Evolutionary conservation across 148 eudicot species (phyloP), one percentile per base, ranked within the genome.

Genomic region (Salicornia ramosissima): DNA sequence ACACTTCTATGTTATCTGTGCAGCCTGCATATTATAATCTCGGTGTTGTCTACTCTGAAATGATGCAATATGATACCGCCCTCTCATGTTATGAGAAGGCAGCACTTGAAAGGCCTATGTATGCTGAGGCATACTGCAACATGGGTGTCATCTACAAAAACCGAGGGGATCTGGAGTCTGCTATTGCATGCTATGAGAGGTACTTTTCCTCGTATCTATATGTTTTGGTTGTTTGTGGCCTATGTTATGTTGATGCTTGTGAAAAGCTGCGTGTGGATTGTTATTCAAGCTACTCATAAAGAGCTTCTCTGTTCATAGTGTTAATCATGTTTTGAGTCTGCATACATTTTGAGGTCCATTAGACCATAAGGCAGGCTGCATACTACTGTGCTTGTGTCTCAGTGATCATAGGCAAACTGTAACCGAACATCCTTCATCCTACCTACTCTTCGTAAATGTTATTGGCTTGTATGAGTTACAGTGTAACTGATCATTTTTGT

Each of bases 21-120:
- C 97, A 94, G 97, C 99, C 99, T 83, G 97, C 99, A 58, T 94
- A 91, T 74, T 94, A 94, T 74, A 94, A 94, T 80, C 99, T 94
- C 73, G 99, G 99, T 65, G 99, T 94, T 80, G 97, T 94, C 78
- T 94, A 94, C 82, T 94, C 97, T 58, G 99, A 94, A 79, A 80
- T 94, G 92, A 87, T 91, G 96, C 97, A 94, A 87, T 94, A 91
- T 79, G 99, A 94, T 67, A 77, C 83, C 65, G 99, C 97, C 65
- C 97, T 94, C 70, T 75, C 80, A 57, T 94, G 96, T 81, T 94
- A 94, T 71, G 97, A 94, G 78, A 94, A 86, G 84, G 99, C 97
- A 77, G 99, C 96, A 64, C 67, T 89, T 58, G 97, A 88, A 77
- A 86, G 97, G 76, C 99, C 99, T 54, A 91, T 94, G 97, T 94